A percentile compares a stretch with the other conserved stretches of the same genome.
Evolutionary conservation across 371 early-diverging fungal genomes (phyloP).

Genomic region (Mucor ambiguus): DNA sequence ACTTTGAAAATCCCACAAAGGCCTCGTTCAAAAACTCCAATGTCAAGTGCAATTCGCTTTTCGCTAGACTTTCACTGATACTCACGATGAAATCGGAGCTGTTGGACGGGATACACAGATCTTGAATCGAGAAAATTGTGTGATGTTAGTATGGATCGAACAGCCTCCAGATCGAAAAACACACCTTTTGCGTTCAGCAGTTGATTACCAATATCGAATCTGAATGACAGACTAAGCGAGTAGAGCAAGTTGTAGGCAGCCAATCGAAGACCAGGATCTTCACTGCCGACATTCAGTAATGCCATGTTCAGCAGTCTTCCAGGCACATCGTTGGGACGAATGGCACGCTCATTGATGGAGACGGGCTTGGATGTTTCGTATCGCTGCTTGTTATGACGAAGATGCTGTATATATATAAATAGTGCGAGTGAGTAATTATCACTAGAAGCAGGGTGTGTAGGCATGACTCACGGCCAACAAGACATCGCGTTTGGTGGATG

Average conservation of each 20-base stretch:
- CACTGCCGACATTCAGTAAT: constrained; percentile 82
- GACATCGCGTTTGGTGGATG: constrained; percentile 74
- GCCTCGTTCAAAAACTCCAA: constrained; percentile 89
- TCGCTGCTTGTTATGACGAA: constrained; percentile 73
- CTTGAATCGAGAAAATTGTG: constrained; percentile 28
- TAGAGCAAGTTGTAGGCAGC: constrained; percentile 89
- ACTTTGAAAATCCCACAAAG: constrained; percentile 79
- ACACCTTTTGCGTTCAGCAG: constrained; percentile 76
- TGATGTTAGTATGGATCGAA: background rate
- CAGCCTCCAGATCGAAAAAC: background rate
- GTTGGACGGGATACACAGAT: constrained; percentile 88
- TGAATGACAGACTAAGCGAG: constrained; percentile 76
- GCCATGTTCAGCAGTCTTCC: constrained; percentile 93
- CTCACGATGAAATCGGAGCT: constrained; percentile 79
- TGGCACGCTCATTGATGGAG: constrained; percentile 66
- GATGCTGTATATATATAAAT: constrained; percentile 31
- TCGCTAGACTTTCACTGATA: constrained; percentile 81
- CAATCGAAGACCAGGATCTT: constrained; percentile 74
- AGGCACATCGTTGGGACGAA: constrained; percentile 89
- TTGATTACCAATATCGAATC: constrained; percentile 82
- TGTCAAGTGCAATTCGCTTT: constrained; percentile 78
- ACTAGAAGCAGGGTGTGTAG: too few relatives aligned
- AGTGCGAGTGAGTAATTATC: too few relatives aligned
- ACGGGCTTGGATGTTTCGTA: constrained; percentile 69
- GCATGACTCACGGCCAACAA: constrained; percentile 55